phyloP scores from a whole-genome alignment of 805 yeast genomes.

The Sungouiozyma intestinalis region DNA sequence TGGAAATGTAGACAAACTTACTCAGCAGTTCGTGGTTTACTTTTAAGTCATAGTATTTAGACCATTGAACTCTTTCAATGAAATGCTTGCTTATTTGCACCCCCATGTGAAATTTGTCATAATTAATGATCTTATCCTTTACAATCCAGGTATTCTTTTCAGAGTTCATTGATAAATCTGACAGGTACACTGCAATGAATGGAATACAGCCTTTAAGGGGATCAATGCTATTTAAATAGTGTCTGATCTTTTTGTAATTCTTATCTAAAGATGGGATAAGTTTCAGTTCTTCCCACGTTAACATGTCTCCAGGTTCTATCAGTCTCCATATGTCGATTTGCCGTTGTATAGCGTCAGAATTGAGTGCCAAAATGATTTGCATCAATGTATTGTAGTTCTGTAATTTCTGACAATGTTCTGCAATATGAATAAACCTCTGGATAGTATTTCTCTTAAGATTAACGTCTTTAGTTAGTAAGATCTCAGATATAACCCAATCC shows the following conservation, averaged over 20 bases:
- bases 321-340: constrained; percentile 64
- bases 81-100: constrained; percentile 70
- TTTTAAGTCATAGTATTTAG: constrained; percentile 50
- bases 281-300: constrained; percentile 58
- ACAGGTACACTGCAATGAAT: constrained; percentile 74
- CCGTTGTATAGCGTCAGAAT: constrained; percentile 49
- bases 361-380: constrained; percentile 77
- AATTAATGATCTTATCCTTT: constrained; percentile 46
- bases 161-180: constrained; percentile 67
- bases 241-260: constrained; percentile 60
- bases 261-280: constrained; percentile 61
- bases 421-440: constrained; percentile 82
- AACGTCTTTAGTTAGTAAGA: constrained; percentile 54
- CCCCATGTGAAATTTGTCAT: constrained; percentile 64
- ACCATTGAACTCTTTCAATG: constrained; percentile 78
- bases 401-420: constrained; percentile 55
- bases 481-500: constrained; percentile 87
- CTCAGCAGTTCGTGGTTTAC: constrained; percentile 58
- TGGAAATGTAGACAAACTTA: constrained; percentile 72
- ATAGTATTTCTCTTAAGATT: constrained; percentile 56
- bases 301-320: constrained; percentile 61
- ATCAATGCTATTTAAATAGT: constrained; percentile 38
- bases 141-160: constrained; percentile 29
- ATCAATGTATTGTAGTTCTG: constrained; percentile 83
- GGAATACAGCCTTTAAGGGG: constrained; percentile 77